Conservation (phyloP, 2,329 filamentous ascomycete genomes). For the Xylaria arbuscula region DNA sequence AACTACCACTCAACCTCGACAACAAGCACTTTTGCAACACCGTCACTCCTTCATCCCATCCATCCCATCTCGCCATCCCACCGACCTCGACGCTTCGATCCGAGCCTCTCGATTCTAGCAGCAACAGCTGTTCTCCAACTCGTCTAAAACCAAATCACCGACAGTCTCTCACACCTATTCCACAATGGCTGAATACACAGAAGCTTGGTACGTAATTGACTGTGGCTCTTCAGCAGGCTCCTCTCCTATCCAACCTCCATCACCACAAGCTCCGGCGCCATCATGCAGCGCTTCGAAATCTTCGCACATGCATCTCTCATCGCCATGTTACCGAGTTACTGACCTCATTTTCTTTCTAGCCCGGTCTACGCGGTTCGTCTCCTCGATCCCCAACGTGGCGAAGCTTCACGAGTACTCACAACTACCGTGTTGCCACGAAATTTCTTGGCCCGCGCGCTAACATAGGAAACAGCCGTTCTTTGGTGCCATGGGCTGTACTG, state of each 20-base stretch:
- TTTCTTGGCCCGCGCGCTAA: conserved; percentile 55
- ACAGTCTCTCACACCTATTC: conserved; percentile 29
- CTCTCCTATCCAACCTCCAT: conserved; percentile 40
- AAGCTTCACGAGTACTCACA: conserved; percentile 41
- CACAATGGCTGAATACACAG: conserved; percentile 48
- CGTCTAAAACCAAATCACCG: conserved; percentile 30
- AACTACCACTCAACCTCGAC: conserved; percentile 37
- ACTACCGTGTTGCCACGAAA: conserved; percentile 25
- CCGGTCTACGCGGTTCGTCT: conserved; percentile 98
- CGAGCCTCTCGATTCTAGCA: conserved; percentile 32
- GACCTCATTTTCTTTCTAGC: conserved; percentile 62
- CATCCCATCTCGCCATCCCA: conserved; percentile 40
- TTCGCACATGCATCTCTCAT: neutral
- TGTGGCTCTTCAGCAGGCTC: conserved; percentile 39
- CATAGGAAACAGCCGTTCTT: conserved; percentile 71
- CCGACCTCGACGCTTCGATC: conserved; percentile 28
- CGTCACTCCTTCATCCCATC: conserved; percentile 28
- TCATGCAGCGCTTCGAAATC: conserved; percentile 25
- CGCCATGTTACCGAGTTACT: conserved; percentile 35
- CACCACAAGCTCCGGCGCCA: conserved; percentile 37
- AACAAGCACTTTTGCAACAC: conserved; percentile 42
- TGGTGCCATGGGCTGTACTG: conserved; percentile 86
- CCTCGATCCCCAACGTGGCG: conserved; percentile 39
- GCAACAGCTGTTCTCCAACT: conserved; percentile 29
- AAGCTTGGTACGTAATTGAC: conserved; percentile 52